Conservation (phyloP, 2,329 filamentous ascomycete species). For the Neopestalotiopsis rosae region DNA sequence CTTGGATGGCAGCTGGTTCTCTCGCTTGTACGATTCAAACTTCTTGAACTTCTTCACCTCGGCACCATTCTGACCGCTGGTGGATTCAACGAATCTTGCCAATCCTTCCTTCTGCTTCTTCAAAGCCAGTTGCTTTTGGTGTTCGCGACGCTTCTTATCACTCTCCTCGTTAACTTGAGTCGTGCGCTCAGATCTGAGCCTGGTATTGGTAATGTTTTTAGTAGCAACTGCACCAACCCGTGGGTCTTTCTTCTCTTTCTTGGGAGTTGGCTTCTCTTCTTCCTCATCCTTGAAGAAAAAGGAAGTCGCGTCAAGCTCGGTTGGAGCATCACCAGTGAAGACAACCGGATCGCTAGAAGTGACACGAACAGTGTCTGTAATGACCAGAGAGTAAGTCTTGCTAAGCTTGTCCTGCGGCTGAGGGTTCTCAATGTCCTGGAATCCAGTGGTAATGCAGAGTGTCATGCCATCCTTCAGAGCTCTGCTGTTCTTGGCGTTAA, state of each 20-base stretch:
- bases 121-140: conserved; percentile 85
- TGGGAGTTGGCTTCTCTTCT: conserved; percentile 83
- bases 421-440: conserved; percentile 87
- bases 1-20: conserved; percentile 86
- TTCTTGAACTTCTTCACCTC: conserved; percentile 98
- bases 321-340: conserved; percentile 91
- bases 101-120: conserved; percentile 93
- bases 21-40: conserved; percentile 98
- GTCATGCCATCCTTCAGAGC: conserved; percentile 97
- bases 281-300: conserved; percentile 99
- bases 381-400: conserved; percentile 84
- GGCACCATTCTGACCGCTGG: conserved; percentile 83
- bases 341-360: conserved; percentile 79
- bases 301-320: conserved; percentile 90
- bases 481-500: conserved; percentile 86
- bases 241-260: conserved; percentile 86
- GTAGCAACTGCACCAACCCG: conserved; percentile 86
- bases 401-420: conserved; percentile 89
- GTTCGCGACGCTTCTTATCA: conserved; percentile 83
- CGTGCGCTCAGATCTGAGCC: conserved; percentile 88
- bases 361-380: conserved; percentile 93
- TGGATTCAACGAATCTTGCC: conserved; percentile 83
- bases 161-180: conserved; percentile 88
- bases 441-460: conserved; percentile 85
- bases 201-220: conserved; percentile 94